Base-by-base conservation (phyloP, 192 early-diverging fungal genomes). In the Paraglomus brasilianum region DNA sequence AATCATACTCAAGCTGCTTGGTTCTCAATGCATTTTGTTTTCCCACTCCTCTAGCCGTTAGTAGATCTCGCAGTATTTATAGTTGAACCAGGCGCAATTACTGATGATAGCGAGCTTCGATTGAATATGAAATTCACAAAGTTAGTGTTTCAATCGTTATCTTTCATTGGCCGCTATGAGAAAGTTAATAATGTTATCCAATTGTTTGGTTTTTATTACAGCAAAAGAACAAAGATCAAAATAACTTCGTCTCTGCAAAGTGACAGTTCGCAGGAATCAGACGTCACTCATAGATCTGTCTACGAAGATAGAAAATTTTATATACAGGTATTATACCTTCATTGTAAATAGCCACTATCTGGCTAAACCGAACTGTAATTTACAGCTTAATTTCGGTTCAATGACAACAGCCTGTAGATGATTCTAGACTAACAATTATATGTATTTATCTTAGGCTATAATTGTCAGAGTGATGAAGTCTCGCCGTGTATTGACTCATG, bases 401-500 rank as follows among this genome's bases (percentile, higher is more conserved):
- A 15, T 22, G 8, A 21, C 14, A 43, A 30, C 41, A 70, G 4
- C 48, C 17, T 47, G 15, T 42, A 10, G 21, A 55, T 24, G 30
- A 80, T 30, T 74, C 11, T 42, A 36, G 40, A 15, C 70, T 69
- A 53, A 39, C 1, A 88, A 92, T 73, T 83, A 89, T 15, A 85
- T 81, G 73, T 71, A 80, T 24, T 73, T 86, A 40, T 90, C 92
- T 63, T 89, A 93, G 80, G 93, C 93, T n/a, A 80, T 87, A 21
- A 92, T 95, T 81, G 93, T 95, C 0, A 83, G 93, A 19, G 85
- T 95, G 19, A 91, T 95, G 88, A 95, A 95, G 75, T 81, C 92
- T 0, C 82, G 91, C 7, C 76, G 88, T 66, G 73, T 82, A 19
- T 52, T 93, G 47, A 71, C 73, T 11, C 92, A 95, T 74, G 75